These are phyloP conservation scores for Isabelozyma pseudorhagii DNA, from an alignment of 805 yeast genomes.

Conservation along the genomic window DNA sequence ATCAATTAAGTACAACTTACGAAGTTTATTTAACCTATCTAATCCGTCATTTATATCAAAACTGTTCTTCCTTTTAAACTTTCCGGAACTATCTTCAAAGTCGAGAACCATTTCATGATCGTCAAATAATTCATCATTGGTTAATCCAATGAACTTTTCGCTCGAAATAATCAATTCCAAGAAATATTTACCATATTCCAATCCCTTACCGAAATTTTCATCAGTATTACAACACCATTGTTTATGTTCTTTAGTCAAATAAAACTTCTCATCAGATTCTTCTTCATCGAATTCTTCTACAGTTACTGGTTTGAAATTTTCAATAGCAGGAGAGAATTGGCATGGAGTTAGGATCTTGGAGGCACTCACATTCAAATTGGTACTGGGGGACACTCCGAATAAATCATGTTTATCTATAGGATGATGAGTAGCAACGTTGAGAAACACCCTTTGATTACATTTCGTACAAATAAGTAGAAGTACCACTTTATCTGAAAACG, in stretches of 20 bases:
- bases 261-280: constrained; percentile 10
- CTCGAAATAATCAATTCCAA: constrained; percentile 17
- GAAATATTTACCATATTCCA: constrained; percentile 18
- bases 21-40: constrained; percentile 29
- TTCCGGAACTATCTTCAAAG: not conserved
- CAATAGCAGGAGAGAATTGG: constrained; percentile 17
- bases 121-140: constrained; percentile 19
- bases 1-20: constrained; percentile 29
- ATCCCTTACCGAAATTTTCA: constrained; percentile 8
- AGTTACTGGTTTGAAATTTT: not conserved
- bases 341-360: constrained; percentile 29
- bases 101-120: constrained; percentile 3
- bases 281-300: constrained; percentile 3
- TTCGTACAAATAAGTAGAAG: constrained; percentile 31
- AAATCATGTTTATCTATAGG: constrained; percentile 1
- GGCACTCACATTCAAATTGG: constrained; percentile 12
- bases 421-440: constrained; percentile 11
- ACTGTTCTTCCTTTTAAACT: constrained; percentile 12
- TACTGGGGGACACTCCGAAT: constrained; percentile 3
- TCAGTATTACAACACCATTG: constrained; percentile 29
- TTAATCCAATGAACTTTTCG: constrained; percentile 17
- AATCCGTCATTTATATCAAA: constrained; percentile 31
- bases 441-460: constrained; percentile 34
- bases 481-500: constrained; percentile 21
- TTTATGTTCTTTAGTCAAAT: constrained; percentile 29